phyloP scores from a whole-genome alignment of 768 basidiomycete species.

The Fistulinella prunicolor region DNA sequence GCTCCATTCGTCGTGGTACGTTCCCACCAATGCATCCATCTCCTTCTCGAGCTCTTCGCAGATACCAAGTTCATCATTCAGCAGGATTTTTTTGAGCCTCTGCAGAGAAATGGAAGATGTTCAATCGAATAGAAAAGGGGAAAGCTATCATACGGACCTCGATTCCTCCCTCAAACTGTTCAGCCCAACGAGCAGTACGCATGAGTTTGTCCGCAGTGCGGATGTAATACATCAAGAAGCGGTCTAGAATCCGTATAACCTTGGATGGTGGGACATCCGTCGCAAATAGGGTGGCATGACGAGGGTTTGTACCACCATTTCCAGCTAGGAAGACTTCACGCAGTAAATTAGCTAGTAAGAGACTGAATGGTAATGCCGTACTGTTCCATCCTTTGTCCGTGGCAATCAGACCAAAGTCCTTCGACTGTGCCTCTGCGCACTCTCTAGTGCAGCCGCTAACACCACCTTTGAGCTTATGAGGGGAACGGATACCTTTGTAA shows the following conservation, averaged over 20 bases:
- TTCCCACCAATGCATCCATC: slow-evolving; percentile 63
- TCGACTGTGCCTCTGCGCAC: slow-evolving; percentile 74
- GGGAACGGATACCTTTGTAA: slow-evolving; percentile 65
- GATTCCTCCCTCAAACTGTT: slow-evolving; percentile 65
- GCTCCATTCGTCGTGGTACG: slow-evolving; percentile 71
- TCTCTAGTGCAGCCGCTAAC: slow-evolving; percentile 73
- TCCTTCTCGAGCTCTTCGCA: slow-evolving; percentile 63
- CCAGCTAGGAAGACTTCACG: slow-evolving; percentile 50
- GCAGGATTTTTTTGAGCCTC: slow-evolving; percentile 60
- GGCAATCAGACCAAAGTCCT: slow-evolving; percentile 75
- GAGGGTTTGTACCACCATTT: slow-evolving; percentile 62
- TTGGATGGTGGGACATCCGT: slow-evolving; percentile 65
- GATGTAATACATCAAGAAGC: slow-evolving; percentile 69
- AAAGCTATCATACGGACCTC: slow-evolving; percentile 36
- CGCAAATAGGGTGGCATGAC: slow-evolving; percentile 65
- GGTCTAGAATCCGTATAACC: slow-evolving; percentile 59
- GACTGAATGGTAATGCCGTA: slow-evolving; percentile 18
- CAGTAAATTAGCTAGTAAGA: background rate
- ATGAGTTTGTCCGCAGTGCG: slow-evolving; percentile 67
- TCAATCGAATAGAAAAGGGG: background rate
- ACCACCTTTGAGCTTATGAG: slow-evolving; percentile 77
- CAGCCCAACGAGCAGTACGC: slow-evolving; percentile 73
- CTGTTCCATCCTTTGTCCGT: slow-evolving; percentile 80
- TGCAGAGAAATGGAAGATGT: slow-evolving; percentile 13
- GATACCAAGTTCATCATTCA: slow-evolving; percentile 72